Percentiles rank a stretch among this genome's conserved stretches.
Evolutionary conservation across 176 grass and related monocot species (phyloP).

Genomic region (Miscanthus lutarioriparius): DNA sequence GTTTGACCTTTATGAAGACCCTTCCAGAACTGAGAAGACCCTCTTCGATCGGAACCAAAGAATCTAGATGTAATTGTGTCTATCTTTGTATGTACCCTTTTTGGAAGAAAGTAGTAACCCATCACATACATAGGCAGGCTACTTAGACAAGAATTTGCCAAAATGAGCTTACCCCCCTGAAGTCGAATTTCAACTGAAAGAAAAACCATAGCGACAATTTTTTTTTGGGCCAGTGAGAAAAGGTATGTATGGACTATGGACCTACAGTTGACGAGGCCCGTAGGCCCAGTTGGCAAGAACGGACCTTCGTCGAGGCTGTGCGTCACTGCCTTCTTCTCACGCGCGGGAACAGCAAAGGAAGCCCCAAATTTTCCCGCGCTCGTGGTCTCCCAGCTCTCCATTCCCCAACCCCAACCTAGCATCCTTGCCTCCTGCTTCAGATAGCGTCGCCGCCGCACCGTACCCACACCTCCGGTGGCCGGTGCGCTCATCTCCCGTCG

Average conservation of each 20-base stretch:
- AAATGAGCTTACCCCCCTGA: no score
- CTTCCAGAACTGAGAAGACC: no score
- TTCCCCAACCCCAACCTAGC: neutral
- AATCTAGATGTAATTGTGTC: no score
- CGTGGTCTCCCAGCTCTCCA: neutral
- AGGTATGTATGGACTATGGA: neutral
- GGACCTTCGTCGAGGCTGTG: neutral
- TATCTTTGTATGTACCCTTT: no score
- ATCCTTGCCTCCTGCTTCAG: neutral
- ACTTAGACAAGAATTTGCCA: no score
- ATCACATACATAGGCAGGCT: no score
- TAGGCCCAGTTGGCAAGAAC: neutral
- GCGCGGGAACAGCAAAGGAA: neutral
- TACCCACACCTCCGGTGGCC: neutral
- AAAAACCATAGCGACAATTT: neutral
- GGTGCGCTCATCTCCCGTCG: neutral
- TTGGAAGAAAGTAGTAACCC: no score
- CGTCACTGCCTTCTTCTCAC: neutral
- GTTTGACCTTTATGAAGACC: no score
- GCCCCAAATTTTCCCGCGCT: conserved; percentile 35
- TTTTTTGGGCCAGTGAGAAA: neutral
- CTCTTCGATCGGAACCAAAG: no score
- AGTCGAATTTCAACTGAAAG: no score
- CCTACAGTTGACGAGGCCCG: neutral
- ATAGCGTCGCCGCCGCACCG: neutral